These are phyloP conservation scores for Atalantia buxifolia DNA, from an alignment of 345 rosid species.

Conservation along the genomic window DNA sequence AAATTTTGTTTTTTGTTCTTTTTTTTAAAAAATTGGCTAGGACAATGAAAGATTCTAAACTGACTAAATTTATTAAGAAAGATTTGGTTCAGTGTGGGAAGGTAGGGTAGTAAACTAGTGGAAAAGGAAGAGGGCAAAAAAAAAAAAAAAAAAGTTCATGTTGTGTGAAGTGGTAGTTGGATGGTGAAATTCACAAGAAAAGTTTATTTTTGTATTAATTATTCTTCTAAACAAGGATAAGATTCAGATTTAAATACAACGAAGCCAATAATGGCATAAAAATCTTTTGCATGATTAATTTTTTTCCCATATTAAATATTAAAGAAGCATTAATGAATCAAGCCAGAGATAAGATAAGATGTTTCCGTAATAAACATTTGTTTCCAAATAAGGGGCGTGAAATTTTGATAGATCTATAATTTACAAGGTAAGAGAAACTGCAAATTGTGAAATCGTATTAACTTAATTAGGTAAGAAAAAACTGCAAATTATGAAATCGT, in stretches of 20 bases:
- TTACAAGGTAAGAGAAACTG: not conserved
- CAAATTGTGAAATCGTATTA: not conserved
- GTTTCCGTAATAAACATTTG: no score
- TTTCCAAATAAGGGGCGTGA: not conserved
- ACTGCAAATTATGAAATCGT: not conserved
- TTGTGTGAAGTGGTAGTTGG: not conserved
- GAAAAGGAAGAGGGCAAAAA: not conserved
- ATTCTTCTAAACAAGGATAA: not conserved
- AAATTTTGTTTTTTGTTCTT: no score
- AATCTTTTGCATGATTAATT: not conserved
- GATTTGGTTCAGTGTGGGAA: not conserved
- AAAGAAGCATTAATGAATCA: not conserved
- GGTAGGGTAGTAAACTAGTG: not conserved
- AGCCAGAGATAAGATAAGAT: not conserved
- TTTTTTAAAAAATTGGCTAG: not conserved
- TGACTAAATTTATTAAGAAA: not conserved
- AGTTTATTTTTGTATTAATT: not conserved
- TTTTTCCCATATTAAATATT: not conserved
- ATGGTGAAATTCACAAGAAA: not conserved
- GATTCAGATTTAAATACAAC: not conserved
- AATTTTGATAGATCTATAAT: not conserved
- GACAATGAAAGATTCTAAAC: not conserved
- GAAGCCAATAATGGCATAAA: not conserved
- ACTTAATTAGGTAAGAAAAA: not conserved
- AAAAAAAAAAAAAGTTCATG: no score